Conservation (phyloP, 805 yeast genomes). For the Lipomyces lipofer region DNA sequence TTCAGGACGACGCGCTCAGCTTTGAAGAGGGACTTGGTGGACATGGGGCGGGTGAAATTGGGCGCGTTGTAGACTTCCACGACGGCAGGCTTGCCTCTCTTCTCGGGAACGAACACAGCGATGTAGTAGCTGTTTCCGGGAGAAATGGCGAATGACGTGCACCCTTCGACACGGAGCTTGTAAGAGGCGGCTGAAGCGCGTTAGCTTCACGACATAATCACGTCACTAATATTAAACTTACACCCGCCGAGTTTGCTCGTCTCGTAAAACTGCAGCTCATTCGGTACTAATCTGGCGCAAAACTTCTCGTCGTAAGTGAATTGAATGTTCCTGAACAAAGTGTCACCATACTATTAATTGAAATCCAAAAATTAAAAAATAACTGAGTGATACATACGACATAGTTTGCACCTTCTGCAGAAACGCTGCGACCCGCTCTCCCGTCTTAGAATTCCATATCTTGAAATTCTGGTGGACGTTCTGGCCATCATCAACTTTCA, state of each 20-base stretch:
- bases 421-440: slow-evolving; percentile 58
- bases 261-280: slow-evolving; percentile 71
- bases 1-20: slow-evolving; percentile 90
- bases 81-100: slow-evolving; percentile 82
- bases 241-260: slow-evolving; percentile 41
- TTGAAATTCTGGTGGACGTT: slow-evolving; percentile 72
- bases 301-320: slow-evolving; percentile 77
- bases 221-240: no score
- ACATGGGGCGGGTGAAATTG: slow-evolving; percentile 71
- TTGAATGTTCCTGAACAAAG: slow-evolving; percentile 53
- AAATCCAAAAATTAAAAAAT: neutral
- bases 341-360: neutral
- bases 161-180: slow-evolving; percentile 54
- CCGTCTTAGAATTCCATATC: slow-evolving; percentile 61
- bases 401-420: slow-evolving; percentile 76
- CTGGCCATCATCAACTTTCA: slow-evolving; percentile 62
- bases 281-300: slow-evolving; percentile 59
- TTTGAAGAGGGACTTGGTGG: slow-evolving; percentile 87
- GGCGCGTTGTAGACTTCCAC: slow-evolving; percentile 83
- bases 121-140: slow-evolving; percentile 90
- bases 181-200: slow-evolving; percentile 65
- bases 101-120: slow-evolving; percentile 88
- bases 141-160: slow-evolving; percentile 65
- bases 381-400: slow-evolving; percentile 13
- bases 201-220: no score